A percentile compares a stretch with the other conserved stretches of the same genome.
Evolutionary conservation across 768 basidiomycete genomes (phyloP).

Genomic region (Suillus occidentalis): DNA sequence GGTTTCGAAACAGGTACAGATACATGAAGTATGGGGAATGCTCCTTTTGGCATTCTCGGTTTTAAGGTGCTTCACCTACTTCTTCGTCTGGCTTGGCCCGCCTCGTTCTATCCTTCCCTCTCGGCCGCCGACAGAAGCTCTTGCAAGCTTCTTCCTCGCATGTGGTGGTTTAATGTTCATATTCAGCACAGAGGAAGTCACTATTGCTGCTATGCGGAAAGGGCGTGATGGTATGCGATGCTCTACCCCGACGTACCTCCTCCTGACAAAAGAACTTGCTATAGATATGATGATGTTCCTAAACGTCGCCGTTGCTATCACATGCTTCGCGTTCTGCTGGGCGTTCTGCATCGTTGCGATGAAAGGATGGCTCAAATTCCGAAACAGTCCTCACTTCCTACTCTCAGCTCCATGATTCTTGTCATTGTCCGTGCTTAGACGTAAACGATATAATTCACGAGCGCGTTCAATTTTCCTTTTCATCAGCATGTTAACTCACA

Average conservation of each 20-base stretch:
- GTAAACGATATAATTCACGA: neutral
- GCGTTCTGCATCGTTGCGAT: slow-evolving; percentile 69
- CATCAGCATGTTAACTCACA: neutral
- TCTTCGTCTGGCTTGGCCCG: slow-evolving; percentile 89
- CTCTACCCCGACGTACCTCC: slow-evolving; percentile 1
- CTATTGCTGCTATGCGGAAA: slow-evolving; percentile 87
- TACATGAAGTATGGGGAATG: slow-evolving; percentile 91
- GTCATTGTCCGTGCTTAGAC: neutral
- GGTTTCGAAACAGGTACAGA: slow-evolving; percentile 58
- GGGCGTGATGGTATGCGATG: slow-evolving; percentile 70
- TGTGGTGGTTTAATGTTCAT: slow-evolving; percentile 90
- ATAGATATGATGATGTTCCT: slow-evolving; percentile 89
- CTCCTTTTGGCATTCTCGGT: slow-evolving; percentile 77
- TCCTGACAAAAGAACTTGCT: slow-evolving; percentile 3
- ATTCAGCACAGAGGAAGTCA: slow-evolving; percentile 86
- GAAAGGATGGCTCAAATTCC: slow-evolving; percentile 76
- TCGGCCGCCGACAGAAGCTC: slow-evolving; percentile 89
- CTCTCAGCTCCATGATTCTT: slow-evolving; percentile 9
- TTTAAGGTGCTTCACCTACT: slow-evolving; percentile 86
- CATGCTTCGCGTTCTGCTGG: slow-evolving; percentile 88
- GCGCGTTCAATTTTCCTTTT: slow-evolving; percentile 1
- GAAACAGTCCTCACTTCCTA: slow-evolving; percentile 29
- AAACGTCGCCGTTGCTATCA: slow-evolving; percentile 81
- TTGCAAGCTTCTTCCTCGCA: slow-evolving; percentile 84
- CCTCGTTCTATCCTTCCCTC: slow-evolving; percentile 84